Evolutionary conservation across 2,329 filamentous ascomycete genomes (phyloP).

Genomic region (Fusarium nisikadoi): DNA sequence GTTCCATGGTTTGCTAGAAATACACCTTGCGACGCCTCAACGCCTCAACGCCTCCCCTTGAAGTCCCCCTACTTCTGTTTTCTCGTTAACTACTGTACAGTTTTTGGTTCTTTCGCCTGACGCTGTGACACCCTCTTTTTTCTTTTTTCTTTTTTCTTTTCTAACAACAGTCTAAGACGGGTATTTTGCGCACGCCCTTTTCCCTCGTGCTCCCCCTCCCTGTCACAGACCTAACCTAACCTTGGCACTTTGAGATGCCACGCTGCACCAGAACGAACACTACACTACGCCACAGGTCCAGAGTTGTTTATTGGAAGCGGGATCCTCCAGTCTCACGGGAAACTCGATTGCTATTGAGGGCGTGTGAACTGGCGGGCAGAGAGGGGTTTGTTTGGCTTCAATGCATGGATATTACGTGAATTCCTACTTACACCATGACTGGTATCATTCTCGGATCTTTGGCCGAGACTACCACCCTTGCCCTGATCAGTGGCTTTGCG

Average conservation of each 20-base stretch:
- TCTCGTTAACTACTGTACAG: not conserved
- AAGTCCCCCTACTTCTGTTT: not conserved
- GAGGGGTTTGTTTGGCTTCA: not conserved
- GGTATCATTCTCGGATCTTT: not conserved
- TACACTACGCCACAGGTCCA: not conserved
- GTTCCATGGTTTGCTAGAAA: not conserved
- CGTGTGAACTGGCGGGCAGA: not conserved
- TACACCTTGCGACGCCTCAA: conserved; percentile 1
- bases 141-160: not conserved
- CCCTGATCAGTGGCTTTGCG: not conserved
- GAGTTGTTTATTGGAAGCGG: conserved; percentile 9
- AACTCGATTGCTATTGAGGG: not conserved
- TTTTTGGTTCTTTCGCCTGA: conserved; percentile 6
- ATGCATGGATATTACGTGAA: not conserved
- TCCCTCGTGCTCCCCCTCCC: not conserved
- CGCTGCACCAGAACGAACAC: not conserved
- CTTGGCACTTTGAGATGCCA: conserved; percentile 20
- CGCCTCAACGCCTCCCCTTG: not conserved
- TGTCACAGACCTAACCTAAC: not conserved
- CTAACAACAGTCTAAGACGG: conserved; percentile 2
- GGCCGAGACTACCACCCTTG: not conserved
- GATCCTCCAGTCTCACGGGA: not conserved
- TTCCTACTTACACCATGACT: not conserved
- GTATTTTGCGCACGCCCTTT: conserved; percentile 16
- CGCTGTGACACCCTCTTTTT: conserved; percentile 9